A percentile compares a stretch with the other conserved stretches of the same genome.
Evolutionary conservation across 306 rosid genomes (phyloP).

Genomic region (Leucaena leucocephala): DNA sequence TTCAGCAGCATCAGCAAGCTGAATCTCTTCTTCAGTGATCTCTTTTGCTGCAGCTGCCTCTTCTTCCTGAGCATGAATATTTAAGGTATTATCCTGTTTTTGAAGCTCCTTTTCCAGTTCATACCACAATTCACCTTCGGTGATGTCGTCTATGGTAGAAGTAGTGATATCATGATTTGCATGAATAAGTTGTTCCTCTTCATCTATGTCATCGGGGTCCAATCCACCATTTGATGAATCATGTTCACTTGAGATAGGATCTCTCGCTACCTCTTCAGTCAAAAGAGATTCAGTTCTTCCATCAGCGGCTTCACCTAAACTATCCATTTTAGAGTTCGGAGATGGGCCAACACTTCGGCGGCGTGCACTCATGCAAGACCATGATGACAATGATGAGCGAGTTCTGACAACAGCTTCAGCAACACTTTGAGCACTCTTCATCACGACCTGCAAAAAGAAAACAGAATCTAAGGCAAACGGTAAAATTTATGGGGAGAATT

Average conservation of each 20-base stretch:
- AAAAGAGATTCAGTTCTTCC: constrained; percentile 44
- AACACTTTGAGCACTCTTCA: constrained; percentile 93
- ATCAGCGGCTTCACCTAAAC: constrained; percentile 52
- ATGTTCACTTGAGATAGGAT: constrained; percentile 43
- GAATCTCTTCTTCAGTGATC: constrained; percentile 73
- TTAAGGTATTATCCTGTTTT: constrained; percentile 52
- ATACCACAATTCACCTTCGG: constrained; percentile 84
- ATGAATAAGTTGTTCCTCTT: constrained; percentile 66
- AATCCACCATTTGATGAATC: constrained; percentile 57
- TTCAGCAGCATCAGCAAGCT: constrained; percentile 68
- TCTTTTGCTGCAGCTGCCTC: constrained; percentile 81
- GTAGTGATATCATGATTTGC: constrained; percentile 44
- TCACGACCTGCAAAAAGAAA: constrained; percentile 65
- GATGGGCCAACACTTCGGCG: constrained; percentile 65
- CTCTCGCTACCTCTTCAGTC: constrained; percentile 37
- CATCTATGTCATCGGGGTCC: constrained; percentile 73
- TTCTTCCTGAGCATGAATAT: constrained; percentile 58
- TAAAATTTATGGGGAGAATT: constrained; percentile 16
- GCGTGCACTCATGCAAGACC: constrained; percentile 98
- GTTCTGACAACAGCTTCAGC: constrained; percentile 93
- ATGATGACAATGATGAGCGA: constrained; percentile 81
- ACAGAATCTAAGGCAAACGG: constrained; percentile 30
- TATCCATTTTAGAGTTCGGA: constrained; percentile 46
- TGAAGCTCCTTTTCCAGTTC: constrained; percentile 88
- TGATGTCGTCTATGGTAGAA: constrained; percentile 52